Base-by-base conservation (phyloP, 371 early-diverging fungal species). In the Smittium mucronatum region DNA sequence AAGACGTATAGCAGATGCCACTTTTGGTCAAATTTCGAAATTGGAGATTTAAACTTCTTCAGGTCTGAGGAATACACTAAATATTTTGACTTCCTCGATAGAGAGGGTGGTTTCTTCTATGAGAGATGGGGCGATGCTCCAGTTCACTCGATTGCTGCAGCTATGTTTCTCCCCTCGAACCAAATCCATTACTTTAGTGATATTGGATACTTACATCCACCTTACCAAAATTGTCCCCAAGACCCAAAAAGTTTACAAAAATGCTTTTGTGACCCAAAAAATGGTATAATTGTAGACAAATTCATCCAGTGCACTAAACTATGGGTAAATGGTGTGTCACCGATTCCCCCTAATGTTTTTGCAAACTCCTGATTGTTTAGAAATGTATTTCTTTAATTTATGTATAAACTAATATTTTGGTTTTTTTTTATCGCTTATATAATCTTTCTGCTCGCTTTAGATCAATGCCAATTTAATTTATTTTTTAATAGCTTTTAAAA, bases 81-180 rank as follows among this genome's bases (percentile, higher is more conserved):
- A 15, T 93, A 82, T 72, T 97, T 97, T 76, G 83, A 92, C 26
- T 88, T 84, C 71, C 76, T 97, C 32, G 97, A 97, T 72, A 77
- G 76, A 58, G 77, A 83, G 21, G 95, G 95, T 16, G 94, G 95
- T 0, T 97, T 95, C 83, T 95, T 91, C 74, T 96, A 95, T 74
- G 95, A 95, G 76, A 80, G 91, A 77, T 95, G 95, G 95, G 95
- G 97, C 2, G 97, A 97, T 83, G 98, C 97, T 0, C 97, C 98
- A 8, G 91, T 95, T 0, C 98, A 95, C 76, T 73, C 80, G 28
- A 70, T 80, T 36, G 80, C 78, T 0, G 79, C 75, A 0, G 76
- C 78, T 36, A 59, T 80, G 75, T 57, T 80, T 64, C 73, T 80
- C 65, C 58, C 81, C 25, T 85, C 84, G 70, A 76, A 81, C 30